Evolutionary conservation across 192 early-diverging fungal species (phyloP), one percentile per base, ranked within the genome.

Genomic region (Cetraspora pellucida): DNA sequence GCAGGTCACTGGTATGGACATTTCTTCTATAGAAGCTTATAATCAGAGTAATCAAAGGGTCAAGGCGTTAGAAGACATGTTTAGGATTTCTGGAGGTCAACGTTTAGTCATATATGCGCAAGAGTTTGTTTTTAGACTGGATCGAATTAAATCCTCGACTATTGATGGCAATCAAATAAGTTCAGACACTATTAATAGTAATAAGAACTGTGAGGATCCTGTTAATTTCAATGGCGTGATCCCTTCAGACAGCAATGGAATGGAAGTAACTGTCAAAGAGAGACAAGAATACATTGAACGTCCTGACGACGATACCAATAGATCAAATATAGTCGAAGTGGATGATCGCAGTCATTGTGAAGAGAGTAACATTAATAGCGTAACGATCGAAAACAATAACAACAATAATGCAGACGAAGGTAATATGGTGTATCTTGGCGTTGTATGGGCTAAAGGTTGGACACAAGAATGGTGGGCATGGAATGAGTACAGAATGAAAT

Each of bases 381-480:
- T 50, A n/a, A 73, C 10, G 19, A 59, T 57, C 23, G 54, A 57
- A 10, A 19, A 19, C 14, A 58, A 19, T 30, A 58, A 72, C 37
- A 10, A 13, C 7, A 58, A n/a, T 58, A 27, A 49, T 69, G 16
- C 10, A 4, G 25, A 69, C 23, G 67, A 13, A 47, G 19, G 27
- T 37, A 59, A 74, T 58, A 54, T 23, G 23, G 72, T 74, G 28
- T 74, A 49, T 59, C 57, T 74, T 59, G 72, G 72, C 9, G 72
- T 74, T 43, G 72, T 74, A 19, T 74, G 72, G 72, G 72, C 72
- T 44, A 74, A 74, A 60, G 72, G 72, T 10, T 74, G 72, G 72
- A 74, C 72, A 23, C 72, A 74, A 74, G 72, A 74, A 59, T 74
- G 72, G 72, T 74, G 72, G 72, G 72, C 72, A 23, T 74, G 72